These are phyloP conservation scores for Carex arenaria DNA, from an alignment of 202 grass and related monocot genomes.

Conservation along the genomic window DNA sequence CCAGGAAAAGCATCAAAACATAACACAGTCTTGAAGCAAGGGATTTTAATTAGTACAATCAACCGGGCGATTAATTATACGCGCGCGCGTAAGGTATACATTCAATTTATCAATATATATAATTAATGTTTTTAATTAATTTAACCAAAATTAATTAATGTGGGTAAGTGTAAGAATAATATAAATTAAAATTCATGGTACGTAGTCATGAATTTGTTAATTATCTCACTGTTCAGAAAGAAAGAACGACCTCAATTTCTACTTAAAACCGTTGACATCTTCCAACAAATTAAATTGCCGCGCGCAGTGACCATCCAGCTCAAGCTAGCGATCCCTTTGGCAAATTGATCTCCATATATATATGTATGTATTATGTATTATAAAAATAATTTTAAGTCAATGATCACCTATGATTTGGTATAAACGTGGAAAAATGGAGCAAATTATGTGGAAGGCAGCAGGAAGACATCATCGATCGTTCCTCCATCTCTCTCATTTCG, in stretches of 20 bases:
- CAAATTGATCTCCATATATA: not conserved
- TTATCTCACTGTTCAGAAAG: not conserved
- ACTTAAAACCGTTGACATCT: not conserved
- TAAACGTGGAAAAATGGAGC: not conserved
- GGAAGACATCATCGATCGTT: not conserved
- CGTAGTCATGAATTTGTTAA: not conserved
- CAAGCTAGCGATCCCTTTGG: not conserved
- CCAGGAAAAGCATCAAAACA: not conserved
- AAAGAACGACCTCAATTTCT: not conserved
- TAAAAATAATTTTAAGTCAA: not conserved
- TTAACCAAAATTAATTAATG: not conserved
- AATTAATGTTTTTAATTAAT: not conserved
- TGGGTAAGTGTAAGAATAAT: not conserved
- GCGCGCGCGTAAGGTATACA: not conserved
- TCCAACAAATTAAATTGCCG: not conserved
- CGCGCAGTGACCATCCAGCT: not conserved
- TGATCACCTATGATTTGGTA: not conserved
- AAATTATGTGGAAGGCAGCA: not conserved
- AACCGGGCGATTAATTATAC: not conserved
- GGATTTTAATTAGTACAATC: not conserved
- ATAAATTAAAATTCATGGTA: not conserved
- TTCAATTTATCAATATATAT: not conserved
- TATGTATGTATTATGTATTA: not conserved
- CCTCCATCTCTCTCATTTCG: not conserved
- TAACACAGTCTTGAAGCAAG: not conserved